phyloP scores from a whole-genome alignment of 768 basidiomycete species.

The Myochromella boudieri region DNA sequence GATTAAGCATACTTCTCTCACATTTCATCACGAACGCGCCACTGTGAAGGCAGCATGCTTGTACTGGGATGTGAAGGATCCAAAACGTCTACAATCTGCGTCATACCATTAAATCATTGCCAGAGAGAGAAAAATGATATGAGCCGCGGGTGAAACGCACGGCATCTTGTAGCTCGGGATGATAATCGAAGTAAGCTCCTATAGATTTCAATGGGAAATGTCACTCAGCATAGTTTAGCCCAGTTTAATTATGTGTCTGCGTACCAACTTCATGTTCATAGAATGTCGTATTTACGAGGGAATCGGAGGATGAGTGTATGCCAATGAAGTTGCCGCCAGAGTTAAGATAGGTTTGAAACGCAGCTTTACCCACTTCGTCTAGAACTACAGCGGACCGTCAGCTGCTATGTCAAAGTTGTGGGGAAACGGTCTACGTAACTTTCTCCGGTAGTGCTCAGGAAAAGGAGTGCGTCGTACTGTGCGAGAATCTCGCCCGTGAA shows the following conservation, averaged over 20 bases:
- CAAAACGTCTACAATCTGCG: constrained; percentile 61
- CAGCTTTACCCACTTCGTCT: constrained; percentile 54
- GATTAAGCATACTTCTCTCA: constrained; percentile 35
- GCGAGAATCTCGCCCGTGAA: constrained; percentile 58
- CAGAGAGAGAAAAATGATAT: too few relatives aligned
- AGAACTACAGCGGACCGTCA: constrained; percentile 42
- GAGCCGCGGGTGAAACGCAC: constrained; percentile 46
- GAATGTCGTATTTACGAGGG: constrained; percentile 55
- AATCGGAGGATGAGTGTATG: constrained; percentile 66
- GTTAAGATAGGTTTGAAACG: constrained; percentile 65
- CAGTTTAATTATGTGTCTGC: constrained; percentile 8
- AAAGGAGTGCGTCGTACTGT: constrained; percentile 65
- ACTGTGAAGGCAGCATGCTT: constrained; percentile 46
- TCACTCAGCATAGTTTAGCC: neutral
- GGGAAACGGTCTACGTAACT: constrained; percentile 47
- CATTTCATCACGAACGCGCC: constrained; percentile 63
- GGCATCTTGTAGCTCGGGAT: constrained; percentile 63
- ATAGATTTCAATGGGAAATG: neutral
- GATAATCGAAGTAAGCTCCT: constrained; percentile 74
- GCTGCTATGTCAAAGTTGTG: neutral
- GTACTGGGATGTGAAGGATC: constrained; percentile 64
- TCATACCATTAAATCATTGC: too few relatives aligned
- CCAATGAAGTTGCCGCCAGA: constrained; percentile 71
- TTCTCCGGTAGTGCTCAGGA: constrained; percentile 69
- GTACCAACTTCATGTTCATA: constrained; percentile 59